These are phyloP conservation scores for Boletus mariae DNA, from an alignment of 1,284 basidiomycete genomes.

Conservation along the genomic window DNA sequence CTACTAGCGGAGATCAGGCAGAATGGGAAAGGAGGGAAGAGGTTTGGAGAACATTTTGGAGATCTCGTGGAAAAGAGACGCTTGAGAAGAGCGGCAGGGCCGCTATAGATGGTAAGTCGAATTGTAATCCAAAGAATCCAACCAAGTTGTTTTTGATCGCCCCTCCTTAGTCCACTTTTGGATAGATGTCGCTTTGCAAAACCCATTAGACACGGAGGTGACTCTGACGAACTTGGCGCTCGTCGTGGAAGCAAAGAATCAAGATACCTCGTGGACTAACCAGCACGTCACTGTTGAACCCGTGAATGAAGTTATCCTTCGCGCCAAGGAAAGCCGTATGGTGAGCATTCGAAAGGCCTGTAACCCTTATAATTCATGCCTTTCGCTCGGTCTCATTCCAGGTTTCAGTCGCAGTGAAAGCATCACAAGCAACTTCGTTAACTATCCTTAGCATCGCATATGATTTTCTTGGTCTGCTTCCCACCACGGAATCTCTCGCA, in stretches of 20 bases:
- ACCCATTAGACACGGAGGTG: constrained; percentile 70
- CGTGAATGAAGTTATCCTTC: constrained; percentile 54
- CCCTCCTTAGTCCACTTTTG: constrained; percentile 61
- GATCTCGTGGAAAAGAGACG: constrained; percentile 46
- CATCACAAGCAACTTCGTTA: constrained; percentile 48
- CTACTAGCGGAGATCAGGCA: constrained; percentile 38
- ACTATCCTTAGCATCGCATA: constrained; percentile 55
- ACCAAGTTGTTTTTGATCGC: neutral
- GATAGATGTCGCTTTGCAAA: constrained; percentile 65
- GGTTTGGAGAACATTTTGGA: constrained; percentile 61
- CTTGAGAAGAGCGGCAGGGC: constrained; percentile 56
- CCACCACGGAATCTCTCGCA: constrained; percentile 56
- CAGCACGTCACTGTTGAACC: constrained; percentile 53
- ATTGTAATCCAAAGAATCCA: neutral
- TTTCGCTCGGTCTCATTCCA: constrained; percentile 25
- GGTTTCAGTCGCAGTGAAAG: constrained; percentile 62
- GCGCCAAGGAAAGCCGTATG: constrained; percentile 54
- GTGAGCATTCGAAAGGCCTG: constrained; percentile 33
- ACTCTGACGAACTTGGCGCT: constrained; percentile 60
- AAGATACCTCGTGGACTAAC: constrained; percentile 32
- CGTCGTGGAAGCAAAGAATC: constrained; percentile 39
- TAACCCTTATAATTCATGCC: constrained; percentile 3
- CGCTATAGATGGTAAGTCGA: constrained; percentile 54
- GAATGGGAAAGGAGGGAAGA: constrained; percentile 64
- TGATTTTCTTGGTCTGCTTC: constrained; percentile 65